Evolutionary conservation across 192 early-diverging fungal species (phyloP).

Genomic region (Ambispora gerdemannii): DNA sequence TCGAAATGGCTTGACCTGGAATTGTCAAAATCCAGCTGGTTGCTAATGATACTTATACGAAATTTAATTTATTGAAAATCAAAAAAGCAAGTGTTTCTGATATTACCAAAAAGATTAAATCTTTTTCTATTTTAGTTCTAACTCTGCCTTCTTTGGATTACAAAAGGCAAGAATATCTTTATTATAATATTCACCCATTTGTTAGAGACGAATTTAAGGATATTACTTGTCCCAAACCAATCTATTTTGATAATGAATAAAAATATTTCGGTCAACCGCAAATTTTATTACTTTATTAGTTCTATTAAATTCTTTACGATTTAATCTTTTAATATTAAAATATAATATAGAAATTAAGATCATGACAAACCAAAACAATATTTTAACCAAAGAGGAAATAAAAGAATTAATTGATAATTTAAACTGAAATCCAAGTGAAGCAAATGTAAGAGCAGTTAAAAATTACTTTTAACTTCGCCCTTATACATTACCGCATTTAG

Average conservation of each 20-base stretch:
- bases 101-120: background rate
- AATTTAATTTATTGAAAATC: constrained; percentile 1
- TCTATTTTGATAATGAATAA: constrained; percentile 13
- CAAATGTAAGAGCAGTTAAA: constrained; percentile 10
- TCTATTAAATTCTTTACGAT: background rate
- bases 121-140: background rate
- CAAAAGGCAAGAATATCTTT: background rate
- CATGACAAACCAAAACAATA: no score
- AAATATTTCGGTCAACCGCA: background rate
- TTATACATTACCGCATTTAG: background rate
- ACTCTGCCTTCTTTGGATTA: background rate
- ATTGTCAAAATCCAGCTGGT: background rate
- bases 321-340: background rate
- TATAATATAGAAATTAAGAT: no score
- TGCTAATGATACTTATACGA: background rate
- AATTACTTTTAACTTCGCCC: constrained; percentile 15
- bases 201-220: constrained; percentile 13
- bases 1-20: background rate
- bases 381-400: constrained; percentile 21
- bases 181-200: background rate
- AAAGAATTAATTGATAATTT: constrained; percentile 12
- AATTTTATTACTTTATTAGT: no score
- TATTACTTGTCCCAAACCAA: background rate
- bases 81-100: background rate
- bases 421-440: constrained; percentile 8